Conservation (phyloP, 352 stramenopile genomes). For the Phytophthora fragariaefolia region DNA sequence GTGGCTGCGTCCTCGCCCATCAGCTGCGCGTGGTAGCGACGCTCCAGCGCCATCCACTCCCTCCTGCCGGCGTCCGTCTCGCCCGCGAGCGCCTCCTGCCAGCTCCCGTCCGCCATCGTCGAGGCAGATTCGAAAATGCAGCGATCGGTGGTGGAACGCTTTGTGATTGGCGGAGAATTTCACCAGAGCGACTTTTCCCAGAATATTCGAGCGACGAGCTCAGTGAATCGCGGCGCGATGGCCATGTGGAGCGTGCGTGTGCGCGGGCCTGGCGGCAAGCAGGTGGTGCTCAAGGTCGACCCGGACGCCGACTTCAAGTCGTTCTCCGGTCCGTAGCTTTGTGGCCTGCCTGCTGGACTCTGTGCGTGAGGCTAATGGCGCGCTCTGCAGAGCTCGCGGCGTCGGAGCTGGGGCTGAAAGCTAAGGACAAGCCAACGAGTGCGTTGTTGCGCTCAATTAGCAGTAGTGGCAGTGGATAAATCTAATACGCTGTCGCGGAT, state of each 20-base stretch:
- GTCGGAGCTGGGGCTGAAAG: slow-evolving; percentile 51
- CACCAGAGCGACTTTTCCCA: slow-evolving; percentile 16
- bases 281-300: slow-evolving; percentile 56
- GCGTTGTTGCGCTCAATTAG: slow-evolving; percentile 18
- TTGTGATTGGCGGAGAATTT: slow-evolving; percentile 4
- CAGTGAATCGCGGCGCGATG: slow-evolving; percentile 2
- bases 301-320: slow-evolving; percentile 44
- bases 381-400: slow-evolving; percentile 45
- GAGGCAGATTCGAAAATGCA: slow-evolving; percentile 19
- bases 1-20: slow-evolving; percentile 23
- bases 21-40: slow-evolving; percentile 63
- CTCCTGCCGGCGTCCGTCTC: slow-evolving; percentile 47
- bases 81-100: slow-evolving; percentile 39
- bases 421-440: slow-evolving; percentile 58
- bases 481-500: background rate
- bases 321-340: slow-evolving; percentile 58
- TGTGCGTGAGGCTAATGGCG: slow-evolving; percentile 7
- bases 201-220: slow-evolving; percentile 24
- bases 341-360: background rate
- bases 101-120: slow-evolving; percentile 28
- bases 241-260: slow-evolving; percentile 74
- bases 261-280: slow-evolving; percentile 63
- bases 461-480: background rate
- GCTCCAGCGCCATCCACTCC: slow-evolving; percentile 73
- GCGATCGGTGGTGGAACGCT: background rate